Evolutionary conservation across 179 eudicot genomes (phyloP).

Genomic region (Silene vulgaris): DNA sequence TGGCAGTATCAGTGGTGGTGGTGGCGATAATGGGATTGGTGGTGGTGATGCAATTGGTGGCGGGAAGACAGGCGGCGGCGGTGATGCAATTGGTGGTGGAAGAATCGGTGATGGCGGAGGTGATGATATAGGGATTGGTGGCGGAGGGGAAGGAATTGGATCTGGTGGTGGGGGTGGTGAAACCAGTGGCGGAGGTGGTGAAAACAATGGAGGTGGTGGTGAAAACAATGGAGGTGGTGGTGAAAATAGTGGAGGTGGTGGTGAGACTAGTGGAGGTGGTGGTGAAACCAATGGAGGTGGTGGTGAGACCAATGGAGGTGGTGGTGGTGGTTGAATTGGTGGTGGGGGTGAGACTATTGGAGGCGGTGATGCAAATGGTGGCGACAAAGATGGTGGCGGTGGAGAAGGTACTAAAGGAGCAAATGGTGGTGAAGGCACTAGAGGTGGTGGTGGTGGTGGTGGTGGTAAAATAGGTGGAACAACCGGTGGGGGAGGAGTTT

Average conservation of each 20-base stretch:
- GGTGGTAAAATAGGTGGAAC: constrained; percentile 9
- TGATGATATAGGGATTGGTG: constrained; percentile 8
- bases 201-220: constrained; percentile 11
- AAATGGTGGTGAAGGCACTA: constrained; percentile 15
- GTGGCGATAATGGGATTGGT: too few relatives aligned
- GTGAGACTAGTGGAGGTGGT: background rate
- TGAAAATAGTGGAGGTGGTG: constrained; percentile 20
- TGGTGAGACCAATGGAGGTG: background rate
- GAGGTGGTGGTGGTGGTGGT: constrained; percentile 26
- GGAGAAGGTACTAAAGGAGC: constrained; percentile 14
- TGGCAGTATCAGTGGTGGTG: constrained; percentile 19
- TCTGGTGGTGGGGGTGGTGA: constrained; percentile 19
- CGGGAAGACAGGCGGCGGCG: constrained; percentile 8
- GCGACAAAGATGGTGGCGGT: constrained; percentile 22
- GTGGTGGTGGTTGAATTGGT: background rate
- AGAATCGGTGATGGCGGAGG: constrained; percentile 20
- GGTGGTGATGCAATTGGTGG: constrained; percentile 20
- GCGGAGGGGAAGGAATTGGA: constrained; percentile 12
- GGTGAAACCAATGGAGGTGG: background rate
- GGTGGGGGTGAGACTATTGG: background rate
- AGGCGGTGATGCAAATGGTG: constrained; percentile 20
- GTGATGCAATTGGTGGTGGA: constrained; percentile 19
- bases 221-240: constrained; percentile 15
- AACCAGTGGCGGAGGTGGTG: constrained; percentile 26
- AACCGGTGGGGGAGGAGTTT: constrained; percentile 15